Evolutionary conservation across 352 stramenopile genomes (phyloP), one percentile per base, ranked within the genome.

Genomic region (Sclerospora graminicola): DNA sequence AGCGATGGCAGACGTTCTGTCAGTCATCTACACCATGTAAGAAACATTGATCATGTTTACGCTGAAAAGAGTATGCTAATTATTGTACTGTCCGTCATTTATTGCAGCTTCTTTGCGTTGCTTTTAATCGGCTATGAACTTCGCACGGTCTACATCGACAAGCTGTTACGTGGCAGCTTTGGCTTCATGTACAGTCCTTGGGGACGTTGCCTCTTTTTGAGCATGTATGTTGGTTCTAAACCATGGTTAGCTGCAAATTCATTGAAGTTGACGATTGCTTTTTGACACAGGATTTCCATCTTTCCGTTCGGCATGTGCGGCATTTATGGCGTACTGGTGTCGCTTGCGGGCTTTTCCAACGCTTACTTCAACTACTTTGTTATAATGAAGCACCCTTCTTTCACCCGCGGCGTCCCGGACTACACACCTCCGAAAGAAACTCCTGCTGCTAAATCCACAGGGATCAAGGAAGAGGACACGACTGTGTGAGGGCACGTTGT

Each of bases 351-450:
- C 19, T 94, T 91, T 36, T 47, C 67, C 34, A 90, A 94, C 48
- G 78, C 77, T n/a, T 89, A 89, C 62, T 90, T 93, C 51, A 93
- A 92, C 63, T 92, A 82, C 60, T 92, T 82, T 54, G 80, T 89
- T 48, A 92, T 92, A 66, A 89, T 66, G 55, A 89, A 89, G 66
- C 76, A 89, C 51, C 80, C 80, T 33, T 89, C 77, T 5, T 92
- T 92, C 62, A 87, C 80, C 32, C 78, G 80, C 18, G 80, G 80
- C 5, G 58, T 92, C 20, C 80, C 80, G 27, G 77, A 92, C 52
- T 92, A 92, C 53, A 74, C 78, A 18, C 80, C 80, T 10, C 80
- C 80, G 27, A 57, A 74, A 13, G 62, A 75, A 37, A 77, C 68
- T 14, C 54, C 56, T n/a, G 48, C 45, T 26, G 50, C 58, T 35